phyloP scores from a whole-genome alignment of 2,329 filamentous ascomycete genomes.

The Graphium sp. region DNA sequence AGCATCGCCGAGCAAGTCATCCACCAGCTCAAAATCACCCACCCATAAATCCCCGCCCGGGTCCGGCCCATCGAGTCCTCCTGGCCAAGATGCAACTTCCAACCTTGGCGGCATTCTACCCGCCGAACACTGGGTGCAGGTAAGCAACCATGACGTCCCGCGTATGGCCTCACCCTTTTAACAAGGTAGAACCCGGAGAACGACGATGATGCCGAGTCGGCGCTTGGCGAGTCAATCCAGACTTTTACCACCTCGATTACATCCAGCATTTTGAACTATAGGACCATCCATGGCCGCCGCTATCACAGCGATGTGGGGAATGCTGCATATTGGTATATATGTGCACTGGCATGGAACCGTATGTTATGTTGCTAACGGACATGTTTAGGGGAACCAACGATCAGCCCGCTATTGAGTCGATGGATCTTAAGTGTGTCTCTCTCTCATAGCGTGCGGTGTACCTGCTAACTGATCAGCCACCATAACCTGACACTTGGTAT shows the following conservation, averaged over 20 bases:
- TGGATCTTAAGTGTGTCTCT: slow-evolving; percentile 2
- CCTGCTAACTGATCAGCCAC: slow-evolving; percentile 7
- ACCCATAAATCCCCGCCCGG: not conserved
- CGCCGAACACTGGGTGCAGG: slow-evolving; percentile 3
- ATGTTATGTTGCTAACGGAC: not conserved
- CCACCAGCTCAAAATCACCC: too few species aligned
- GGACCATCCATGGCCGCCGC: slow-evolving; percentile 13
- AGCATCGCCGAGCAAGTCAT: too few species aligned
- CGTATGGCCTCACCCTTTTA: not conserved
- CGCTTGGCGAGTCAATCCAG: not conserved
- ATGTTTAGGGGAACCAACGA: slow-evolving; percentile 10
- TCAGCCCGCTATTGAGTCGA: slow-evolving; percentile 9
- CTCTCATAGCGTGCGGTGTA: not conserved
- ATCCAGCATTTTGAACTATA: slow-evolving; percentile 13
- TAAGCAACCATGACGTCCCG: not conserved
- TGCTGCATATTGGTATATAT: slow-evolving; percentile 10
- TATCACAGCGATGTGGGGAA: slow-evolving; percentile 13
- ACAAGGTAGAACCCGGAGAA: not conserved
- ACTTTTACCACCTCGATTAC: slow-evolving; percentile 11
- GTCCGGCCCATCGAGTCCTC: not conserved
- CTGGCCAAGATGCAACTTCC: not conserved
- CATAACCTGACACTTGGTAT: slow-evolving; percentile 8
- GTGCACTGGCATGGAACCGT: not conserved
- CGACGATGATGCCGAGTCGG: not conserved
- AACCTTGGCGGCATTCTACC: not conserved